These are phyloP conservation scores for Vaccinium corymbosum DNA, from an alignment of 148 eudicot genomes.

Conservation along the genomic window DNA sequence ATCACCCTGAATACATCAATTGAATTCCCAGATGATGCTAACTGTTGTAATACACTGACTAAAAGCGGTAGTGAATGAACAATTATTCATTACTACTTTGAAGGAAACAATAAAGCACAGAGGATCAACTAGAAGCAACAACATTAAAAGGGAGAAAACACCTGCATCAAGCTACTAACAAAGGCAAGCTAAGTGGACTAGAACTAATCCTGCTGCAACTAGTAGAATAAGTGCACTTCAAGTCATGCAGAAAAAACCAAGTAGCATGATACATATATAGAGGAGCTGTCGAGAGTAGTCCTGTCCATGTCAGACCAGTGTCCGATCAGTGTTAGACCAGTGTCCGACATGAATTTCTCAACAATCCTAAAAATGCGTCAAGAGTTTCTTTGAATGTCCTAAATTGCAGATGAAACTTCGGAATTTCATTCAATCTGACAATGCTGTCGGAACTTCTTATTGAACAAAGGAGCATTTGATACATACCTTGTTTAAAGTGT, in stretches of 20 bases:
- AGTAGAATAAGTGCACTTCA: not conserved
- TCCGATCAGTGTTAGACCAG: not conserved
- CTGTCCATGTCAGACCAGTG: not conserved
- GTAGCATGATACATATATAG: not conserved
- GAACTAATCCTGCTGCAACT: not conserved
- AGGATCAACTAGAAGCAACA: conserved; percentile 6
- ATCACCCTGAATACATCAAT: not conserved
- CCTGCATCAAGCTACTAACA: not conserved
- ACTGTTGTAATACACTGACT: not conserved
- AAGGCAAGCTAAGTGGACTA: not conserved
- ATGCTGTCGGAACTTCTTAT: not conserved
- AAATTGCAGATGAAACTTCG: not conserved
- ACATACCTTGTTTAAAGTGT: conserved; percentile 87
- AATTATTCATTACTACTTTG: not conserved
- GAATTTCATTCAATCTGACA: not conserved
- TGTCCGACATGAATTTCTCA: not conserved
- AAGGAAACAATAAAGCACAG: not conserved
- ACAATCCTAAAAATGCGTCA: not conserved
- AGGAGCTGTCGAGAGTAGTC: not conserved
- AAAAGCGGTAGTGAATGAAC: not conserved
- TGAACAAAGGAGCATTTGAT: conserved; percentile 4
- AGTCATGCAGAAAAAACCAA: not conserved
- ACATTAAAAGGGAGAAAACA: not conserved
- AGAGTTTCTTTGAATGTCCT: not conserved
- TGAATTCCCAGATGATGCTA: not conserved